Base-by-base conservation (phyloP, 1,139 yeast species). In the Tardiomyces blankii region DNA sequence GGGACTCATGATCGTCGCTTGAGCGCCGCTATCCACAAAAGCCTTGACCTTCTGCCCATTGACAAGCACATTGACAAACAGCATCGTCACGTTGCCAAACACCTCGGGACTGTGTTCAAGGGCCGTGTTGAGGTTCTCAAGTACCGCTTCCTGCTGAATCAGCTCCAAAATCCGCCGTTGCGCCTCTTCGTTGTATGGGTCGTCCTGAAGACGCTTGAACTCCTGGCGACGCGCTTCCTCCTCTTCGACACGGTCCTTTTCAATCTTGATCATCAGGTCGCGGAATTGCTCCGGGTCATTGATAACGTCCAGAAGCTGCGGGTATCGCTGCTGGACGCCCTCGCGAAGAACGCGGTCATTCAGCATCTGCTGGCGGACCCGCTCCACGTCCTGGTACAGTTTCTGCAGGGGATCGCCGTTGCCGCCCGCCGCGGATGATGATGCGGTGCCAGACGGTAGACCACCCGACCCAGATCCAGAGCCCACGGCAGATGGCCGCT, bases 11-110 rank as follows among this genome's bases (percentile, higher is more conserved):
- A 89, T 82, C 0, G 98, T 88, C 40, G 79, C 72, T 62, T 88
- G 96, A 0, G 99, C 98, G 1, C 99, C 98, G 0, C 96, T 80
- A 61, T 91, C 99, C 11, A 91, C 95, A 68, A 91, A 86, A 0
- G 97, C 97, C 61, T 86, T 86, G 8, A 88, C 84, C 21, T 80
- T 78, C 43, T 74, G 73, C 0, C 93, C 91, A 58, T 89, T 88
- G 23, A 91, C 82, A 50, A 77, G 79, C 45, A 88, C 73, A 47
- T 81, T 73, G 18, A 91, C 78, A 65, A 81, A 89, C 44, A 91
- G 72, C 96, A 93, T 88, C 39, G 77, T 77, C 3, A 91, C 93
- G 1, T 75, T 66, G 0, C 89, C 81, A 63, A 91, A 91, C 39
- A 86, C 75, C 62, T 91, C 98, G 0, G 99, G 98, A 9, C 89